Conservation (phyloP, 805 yeast species). For the Blastobotrys peoriensis region DNA sequence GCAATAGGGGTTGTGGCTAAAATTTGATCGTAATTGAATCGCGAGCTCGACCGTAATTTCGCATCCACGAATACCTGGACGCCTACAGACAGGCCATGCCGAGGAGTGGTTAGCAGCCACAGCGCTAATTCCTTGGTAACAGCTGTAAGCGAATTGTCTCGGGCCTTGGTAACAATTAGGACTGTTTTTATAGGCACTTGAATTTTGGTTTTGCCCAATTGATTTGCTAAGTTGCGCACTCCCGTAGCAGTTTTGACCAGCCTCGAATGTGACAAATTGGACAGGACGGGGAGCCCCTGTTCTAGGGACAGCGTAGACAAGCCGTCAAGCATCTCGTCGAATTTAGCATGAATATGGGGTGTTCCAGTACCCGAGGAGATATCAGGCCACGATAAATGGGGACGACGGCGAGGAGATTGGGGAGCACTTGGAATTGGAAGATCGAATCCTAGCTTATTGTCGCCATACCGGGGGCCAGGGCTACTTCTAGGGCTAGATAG, state of each 20-base stretch:
- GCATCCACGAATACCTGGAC: conserved; percentile 66
- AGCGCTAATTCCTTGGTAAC: conserved; percentile 74
- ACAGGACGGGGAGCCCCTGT: conserved; percentile 23
- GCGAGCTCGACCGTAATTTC: conserved; percentile 51
- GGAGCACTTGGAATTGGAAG: background rate
- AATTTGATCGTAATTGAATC: conserved; percentile 57
- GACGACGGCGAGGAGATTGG: background rate
- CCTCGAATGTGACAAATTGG: conserved; percentile 8
- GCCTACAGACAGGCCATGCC: conserved; percentile 24
- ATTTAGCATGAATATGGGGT: conserved; percentile 10
- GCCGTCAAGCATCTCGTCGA: conserved; percentile 9
- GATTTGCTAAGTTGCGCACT: conserved; percentile 25
- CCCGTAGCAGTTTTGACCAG: conserved; percentile 27
- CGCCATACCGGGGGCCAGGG: no score
- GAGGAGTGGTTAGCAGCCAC: conserved; percentile 47
- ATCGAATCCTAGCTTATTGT: background rate
- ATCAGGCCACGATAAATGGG: background rate
- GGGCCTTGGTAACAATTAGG: conserved; percentile 82
- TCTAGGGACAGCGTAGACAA: conserved; percentile 39
- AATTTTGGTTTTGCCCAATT: conserved; percentile 31
- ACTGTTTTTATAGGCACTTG: conserved; percentile 63
- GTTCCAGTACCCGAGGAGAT: conserved; percentile 9
- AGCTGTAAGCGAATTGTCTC: conserved; percentile 71
- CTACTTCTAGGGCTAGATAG: no score
- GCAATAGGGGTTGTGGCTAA: conserved; percentile 42